phyloP scores from a whole-genome alignment of 345 rosid genomes.

The Corchorus capsularis region DNA sequence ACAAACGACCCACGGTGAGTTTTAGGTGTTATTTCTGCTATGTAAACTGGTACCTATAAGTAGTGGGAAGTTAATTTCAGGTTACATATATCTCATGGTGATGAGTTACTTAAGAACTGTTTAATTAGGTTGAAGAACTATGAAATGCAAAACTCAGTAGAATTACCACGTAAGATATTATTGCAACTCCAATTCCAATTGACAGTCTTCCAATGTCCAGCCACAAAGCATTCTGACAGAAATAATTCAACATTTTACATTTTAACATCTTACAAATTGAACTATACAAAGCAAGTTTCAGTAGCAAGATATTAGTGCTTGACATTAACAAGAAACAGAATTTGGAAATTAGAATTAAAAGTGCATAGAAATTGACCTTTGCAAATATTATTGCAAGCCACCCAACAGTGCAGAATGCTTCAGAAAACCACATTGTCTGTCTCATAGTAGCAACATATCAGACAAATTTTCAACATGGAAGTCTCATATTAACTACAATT shows the following conservation, averaged over 20 bases:
- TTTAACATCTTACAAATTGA: too few species aligned
- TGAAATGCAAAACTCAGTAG: background rate
- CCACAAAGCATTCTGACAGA: slow-evolving; percentile 38
- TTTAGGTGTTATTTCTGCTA: slow-evolving; percentile 50
- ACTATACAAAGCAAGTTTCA: too few species aligned
- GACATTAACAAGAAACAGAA: too few species aligned
- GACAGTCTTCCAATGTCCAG: slow-evolving; percentile 45
- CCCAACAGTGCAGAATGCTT: slow-evolving; percentile 39
- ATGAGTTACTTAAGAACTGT: background rate
- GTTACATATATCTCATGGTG: background rate
- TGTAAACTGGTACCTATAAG: slow-evolving; percentile 42
- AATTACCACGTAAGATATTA: slow-evolving; percentile 42
- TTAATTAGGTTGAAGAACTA: background rate
- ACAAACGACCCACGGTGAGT: slow-evolving; percentile 35
- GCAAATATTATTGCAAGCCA: slow-evolving; percentile 56
- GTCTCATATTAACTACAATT: background rate
- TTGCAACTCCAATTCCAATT: slow-evolving; percentile 37
- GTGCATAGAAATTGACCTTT: slow-evolving; percentile 38
- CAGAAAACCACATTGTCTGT: slow-evolving; percentile 59
- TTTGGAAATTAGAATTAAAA: background rate
- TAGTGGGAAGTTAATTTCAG: background rate
- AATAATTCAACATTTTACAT: background rate
- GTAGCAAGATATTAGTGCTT: too few species aligned
- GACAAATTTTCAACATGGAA: background rate
- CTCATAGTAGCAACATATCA: background rate